Evolutionary conservation across 164 flowering plant species (phyloP), one percentile per base, ranked within the genome.

Genomic region (Umbellularia californica): DNA sequence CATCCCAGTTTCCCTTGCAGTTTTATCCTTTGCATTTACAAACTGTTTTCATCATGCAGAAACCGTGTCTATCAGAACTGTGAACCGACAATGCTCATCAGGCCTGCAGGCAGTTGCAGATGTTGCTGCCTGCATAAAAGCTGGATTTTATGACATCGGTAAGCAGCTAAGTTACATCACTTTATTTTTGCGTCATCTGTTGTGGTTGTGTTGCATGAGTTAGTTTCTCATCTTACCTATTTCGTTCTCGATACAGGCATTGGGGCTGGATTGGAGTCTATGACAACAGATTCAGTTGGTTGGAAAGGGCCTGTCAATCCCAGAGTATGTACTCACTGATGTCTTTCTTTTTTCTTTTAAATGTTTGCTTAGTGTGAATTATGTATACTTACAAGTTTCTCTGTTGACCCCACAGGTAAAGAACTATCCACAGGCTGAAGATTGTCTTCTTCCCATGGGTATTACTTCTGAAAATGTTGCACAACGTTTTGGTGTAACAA

Each of bases 101-200:
- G 99, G 99, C 22, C 95, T 96, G 71, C 99, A 96, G 79, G 99
- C 98, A 35, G 98, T 94, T 80, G 99, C 97, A 70, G 99, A 96
- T 88, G 99, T 96, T 28, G 99, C 97, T 84, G 97, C 99, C 25
- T 89, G 92, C 65, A 96, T 96, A 60, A 96, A 82, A 84, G 97
- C 99, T 75, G 99, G 99, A 27, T 96, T 90, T 79, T 96, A 96
- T 87, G 98, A 96, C 68, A 92, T 96, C 60, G 99, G 99, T 96
- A 76, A 71, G 33, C 70, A n/a, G 17, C 60, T 17, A 55, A 55
- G 60, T 55, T 35, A 11, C 17, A 27, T 23, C 19, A 65, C 64
- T 20, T 20, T 35, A 3, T 30, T 5, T 71, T 41, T 41, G 35
- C 35, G 5, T 30, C 35, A 30, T 30, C 35, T 30, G 5, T 65